phyloP scores from a whole-genome alignment of 306 rosid species.

The Pachyrhizus erosus region DNA sequence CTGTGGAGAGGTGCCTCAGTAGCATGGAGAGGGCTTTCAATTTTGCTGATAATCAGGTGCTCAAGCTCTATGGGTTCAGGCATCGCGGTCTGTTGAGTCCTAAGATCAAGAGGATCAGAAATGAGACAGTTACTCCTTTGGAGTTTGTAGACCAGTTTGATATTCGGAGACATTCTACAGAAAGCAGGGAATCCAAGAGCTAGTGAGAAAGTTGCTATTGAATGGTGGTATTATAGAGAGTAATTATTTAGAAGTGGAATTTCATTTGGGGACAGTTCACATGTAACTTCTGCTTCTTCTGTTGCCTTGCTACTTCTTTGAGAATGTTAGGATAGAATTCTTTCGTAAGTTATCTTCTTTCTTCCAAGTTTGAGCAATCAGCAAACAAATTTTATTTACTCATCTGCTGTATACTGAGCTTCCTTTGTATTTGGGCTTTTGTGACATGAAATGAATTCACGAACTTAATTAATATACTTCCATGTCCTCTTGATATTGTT shows the following conservation, averaged over 20 bases:
- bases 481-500: slow-evolving; percentile 30
- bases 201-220: slow-evolving; percentile 46
- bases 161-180: slow-evolving; percentile 65
- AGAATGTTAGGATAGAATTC: slow-evolving; percentile 66
- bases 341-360: slow-evolving; percentile 57
- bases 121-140: slow-evolving; percentile 83
- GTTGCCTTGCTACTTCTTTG: slow-evolving; percentile 48
- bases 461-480: slow-evolving; percentile 25
- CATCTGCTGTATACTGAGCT: slow-evolving; percentile 50
- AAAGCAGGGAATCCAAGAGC: slow-evolving; percentile 55
- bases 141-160: slow-evolving; percentile 77
- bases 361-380: slow-evolving; percentile 48
- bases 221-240: slow-evolving; percentile 54
- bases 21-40: slow-evolving; percentile 99
- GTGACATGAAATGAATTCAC: slow-evolving; percentile 36
- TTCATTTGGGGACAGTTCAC: slow-evolving; percentile 53
- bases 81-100: slow-evolving; percentile 95
- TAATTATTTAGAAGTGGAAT: slow-evolving; percentile 51
- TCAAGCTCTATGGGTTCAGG: slow-evolving; percentile 83
- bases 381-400: slow-evolving; percentile 52
- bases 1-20: slow-evolving; percentile 88
- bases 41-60: slow-evolving; percentile 97
- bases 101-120: slow-evolving; percentile 90
- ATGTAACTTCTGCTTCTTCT: slow-evolving; percentile 47
- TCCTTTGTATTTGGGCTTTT: slow-evolving; percentile 31